These are phyloP conservation scores for Phellinidium pouzarii DNA, from an alignment of 1,284 basidiomycete species.

Conservation along the genomic window DNA sequence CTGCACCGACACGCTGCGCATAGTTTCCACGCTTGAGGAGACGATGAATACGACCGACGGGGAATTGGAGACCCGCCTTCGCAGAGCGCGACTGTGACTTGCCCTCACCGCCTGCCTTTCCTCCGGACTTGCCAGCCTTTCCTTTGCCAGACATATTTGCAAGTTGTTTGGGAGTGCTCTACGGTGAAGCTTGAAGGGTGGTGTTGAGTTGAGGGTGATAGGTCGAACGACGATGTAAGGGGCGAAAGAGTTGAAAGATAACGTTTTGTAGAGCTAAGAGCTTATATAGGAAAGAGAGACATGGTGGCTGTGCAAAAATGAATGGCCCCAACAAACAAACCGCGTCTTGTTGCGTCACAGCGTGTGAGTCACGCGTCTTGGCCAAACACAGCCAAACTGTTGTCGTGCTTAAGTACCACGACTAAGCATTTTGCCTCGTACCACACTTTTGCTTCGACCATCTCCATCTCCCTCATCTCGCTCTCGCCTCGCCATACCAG, in stretches of 20 bases:
- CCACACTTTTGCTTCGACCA: constrained; percentile 4
- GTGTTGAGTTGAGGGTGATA: constrained; percentile 20
- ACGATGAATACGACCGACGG: constrained; percentile 78
- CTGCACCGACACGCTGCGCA: constrained; percentile 68
- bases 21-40: constrained; percentile 84
- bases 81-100: constrained; percentile 72
- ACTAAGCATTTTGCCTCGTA: not conserved
- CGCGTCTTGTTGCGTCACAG: constrained; percentile 11
- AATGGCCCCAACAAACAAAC: constrained; percentile 8
- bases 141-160: constrained; percentile 45
- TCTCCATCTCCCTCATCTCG: not conserved
- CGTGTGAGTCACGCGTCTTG: constrained; percentile 19
- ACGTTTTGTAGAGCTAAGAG: not conserved
- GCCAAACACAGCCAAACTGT: constrained; percentile 19
- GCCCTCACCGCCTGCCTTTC: constrained; percentile 44
- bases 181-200: constrained; percentile 11
- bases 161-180: constrained; percentile 7
- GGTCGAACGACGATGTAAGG: constrained; percentile 21
- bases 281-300: constrained; percentile 17
- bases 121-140: constrained; percentile 43
- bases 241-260: constrained; percentile 20
- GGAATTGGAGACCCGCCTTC: constrained; percentile 82
- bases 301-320: constrained; percentile 18
- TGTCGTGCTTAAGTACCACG: not conserved
- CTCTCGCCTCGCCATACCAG: constrained; percentile 23